A percentile compares a stretch with the other conserved stretches of the same genome.
These are phyloP conservation scores for Suillus decipiens DNA, from an alignment of 768 basidiomycete genomes.

Conservation along the genomic window DNA sequence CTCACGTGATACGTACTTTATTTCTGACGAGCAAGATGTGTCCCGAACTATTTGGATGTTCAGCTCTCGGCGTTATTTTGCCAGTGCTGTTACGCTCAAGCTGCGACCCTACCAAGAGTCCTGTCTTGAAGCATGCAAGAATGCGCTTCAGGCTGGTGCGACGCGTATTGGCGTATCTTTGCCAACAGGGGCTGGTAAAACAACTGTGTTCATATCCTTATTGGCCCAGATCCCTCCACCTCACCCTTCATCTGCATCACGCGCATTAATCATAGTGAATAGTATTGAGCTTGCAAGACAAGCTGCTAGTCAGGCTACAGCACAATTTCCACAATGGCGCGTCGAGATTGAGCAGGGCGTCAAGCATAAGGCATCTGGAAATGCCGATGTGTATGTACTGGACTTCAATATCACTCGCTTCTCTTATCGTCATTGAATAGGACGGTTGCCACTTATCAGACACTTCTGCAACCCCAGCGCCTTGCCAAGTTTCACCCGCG, in stretches of 20 bases:
- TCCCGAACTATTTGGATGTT: not conserved
- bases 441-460: constrained; percentile 90
- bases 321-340: constrained; percentile 67
- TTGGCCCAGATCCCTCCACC: constrained; percentile 58
- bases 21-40: not conserved
- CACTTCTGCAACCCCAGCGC: constrained; percentile 62
- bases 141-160: constrained; percentile 65
- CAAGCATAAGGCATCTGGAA: constrained; percentile 72
- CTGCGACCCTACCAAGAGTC: constrained; percentile 89
- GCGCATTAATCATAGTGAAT: constrained; percentile 84
- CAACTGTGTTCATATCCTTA: constrained; percentile 87
- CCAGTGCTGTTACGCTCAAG: constrained; percentile 7
- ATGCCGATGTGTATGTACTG: constrained; percentile 73
- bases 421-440: constrained; percentile 36
- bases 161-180: constrained; percentile 82
- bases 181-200: constrained; percentile 88
- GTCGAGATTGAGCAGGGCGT: constrained; percentile 93
- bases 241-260: constrained; percentile 45
- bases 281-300: constrained; percentile 89
- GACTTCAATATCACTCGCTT: not conserved
- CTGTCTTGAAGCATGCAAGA: constrained; percentile 75
- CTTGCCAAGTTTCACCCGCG: constrained; percentile 75
- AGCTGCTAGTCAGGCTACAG: constrained; percentile 70
- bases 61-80: constrained; percentile 12
- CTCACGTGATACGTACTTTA: not conserved